Evolutionary conservation across 345 rosid genomes (phyloP).

Genomic region (Eucalyptus brandiana): DNA sequence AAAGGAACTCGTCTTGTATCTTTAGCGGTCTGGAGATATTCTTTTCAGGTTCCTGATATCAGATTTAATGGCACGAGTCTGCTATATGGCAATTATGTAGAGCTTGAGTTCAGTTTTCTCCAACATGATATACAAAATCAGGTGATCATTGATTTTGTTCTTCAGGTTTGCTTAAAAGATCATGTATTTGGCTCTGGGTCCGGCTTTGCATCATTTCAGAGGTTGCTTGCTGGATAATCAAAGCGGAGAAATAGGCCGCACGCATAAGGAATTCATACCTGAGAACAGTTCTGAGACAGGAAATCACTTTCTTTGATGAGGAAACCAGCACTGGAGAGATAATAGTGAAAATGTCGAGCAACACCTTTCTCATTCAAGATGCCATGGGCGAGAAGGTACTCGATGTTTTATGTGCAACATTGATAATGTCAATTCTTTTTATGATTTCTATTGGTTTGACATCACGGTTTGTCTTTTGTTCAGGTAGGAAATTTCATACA

Average conservation of each 20-base stretch:
- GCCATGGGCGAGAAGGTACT: constrained; percentile 73
- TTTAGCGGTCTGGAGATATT: background rate
- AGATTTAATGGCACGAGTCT: background rate
- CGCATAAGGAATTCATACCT: constrained; percentile 44
- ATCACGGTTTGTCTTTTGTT: background rate
- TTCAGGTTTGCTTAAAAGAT: constrained; percentile 25
- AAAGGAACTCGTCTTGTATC: background rate
- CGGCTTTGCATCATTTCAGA: constrained; percentile 45
- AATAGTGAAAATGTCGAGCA: constrained; percentile 58
- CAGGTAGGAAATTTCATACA: constrained; percentile 70
- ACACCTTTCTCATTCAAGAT: constrained; percentile 64
- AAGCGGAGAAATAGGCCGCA: constrained; percentile 60
- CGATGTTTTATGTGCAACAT: background rate
- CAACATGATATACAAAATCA: background rate
- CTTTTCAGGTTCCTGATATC: background rate
- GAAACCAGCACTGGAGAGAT: constrained; percentile 66
- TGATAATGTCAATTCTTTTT: background rate
- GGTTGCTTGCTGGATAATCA: constrained; percentile 76
- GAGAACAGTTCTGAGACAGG: constrained; percentile 61
- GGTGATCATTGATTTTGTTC: background rate
- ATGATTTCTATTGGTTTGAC: background rate
- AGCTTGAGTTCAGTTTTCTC: background rate
- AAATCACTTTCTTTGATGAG: constrained; percentile 49
- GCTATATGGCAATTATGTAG: background rate
- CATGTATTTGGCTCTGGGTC: constrained; percentile 53